Evolutionary conservation across 495 filamentous ascomycete genomes (phyloP).

Genomic region (Rhizodiscina lignyota): DNA sequence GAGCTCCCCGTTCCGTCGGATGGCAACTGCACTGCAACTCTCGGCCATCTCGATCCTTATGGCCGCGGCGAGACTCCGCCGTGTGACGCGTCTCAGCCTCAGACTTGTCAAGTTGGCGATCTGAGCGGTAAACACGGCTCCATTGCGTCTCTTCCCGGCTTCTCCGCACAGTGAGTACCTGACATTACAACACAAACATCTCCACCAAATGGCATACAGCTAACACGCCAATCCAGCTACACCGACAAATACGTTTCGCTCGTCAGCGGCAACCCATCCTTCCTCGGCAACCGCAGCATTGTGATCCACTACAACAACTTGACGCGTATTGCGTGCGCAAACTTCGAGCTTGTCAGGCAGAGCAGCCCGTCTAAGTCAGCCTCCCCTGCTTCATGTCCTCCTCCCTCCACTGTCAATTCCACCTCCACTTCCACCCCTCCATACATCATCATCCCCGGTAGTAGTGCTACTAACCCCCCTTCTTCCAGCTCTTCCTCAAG

Average conservation of each 20-base stretch:
- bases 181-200: background rate
- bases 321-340: slow-evolving; percentile 56
- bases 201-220: slow-evolving; percentile 12
- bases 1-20: slow-evolving; percentile 48
- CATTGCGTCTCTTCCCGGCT: slow-evolving; percentile 22
- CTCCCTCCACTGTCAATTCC: too few species aligned
- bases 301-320: slow-evolving; percentile 60
- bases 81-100: slow-evolving; percentile 43
- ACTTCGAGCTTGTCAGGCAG: too few species aligned
- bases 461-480: too few species aligned
- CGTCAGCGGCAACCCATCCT: slow-evolving; percentile 38
- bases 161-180: slow-evolving; percentile 13
- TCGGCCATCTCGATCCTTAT: slow-evolving; percentile 46
- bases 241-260: slow-evolving; percentile 51
- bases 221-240: slow-evolving; percentile 28
- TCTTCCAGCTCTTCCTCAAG: too few species aligned
- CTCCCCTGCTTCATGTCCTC: too few species aligned
- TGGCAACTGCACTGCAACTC: slow-evolving; percentile 64
- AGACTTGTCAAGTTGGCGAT: slow-evolving; percentile 73
- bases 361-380: too few species aligned
- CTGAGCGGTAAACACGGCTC: slow-evolving; percentile 66
- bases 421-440: too few species aligned
- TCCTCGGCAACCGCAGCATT: slow-evolving; percentile 64
- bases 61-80: slow-evolving; percentile 35
- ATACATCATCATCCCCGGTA: too few species aligned